Percentiles rank a stretch among this genome's conserved stretches.
These are phyloP conservation scores for Tuber borchii DNA, from an alignment of 495 filamentous ascomycete genomes.

Conservation along the genomic window DNA sequence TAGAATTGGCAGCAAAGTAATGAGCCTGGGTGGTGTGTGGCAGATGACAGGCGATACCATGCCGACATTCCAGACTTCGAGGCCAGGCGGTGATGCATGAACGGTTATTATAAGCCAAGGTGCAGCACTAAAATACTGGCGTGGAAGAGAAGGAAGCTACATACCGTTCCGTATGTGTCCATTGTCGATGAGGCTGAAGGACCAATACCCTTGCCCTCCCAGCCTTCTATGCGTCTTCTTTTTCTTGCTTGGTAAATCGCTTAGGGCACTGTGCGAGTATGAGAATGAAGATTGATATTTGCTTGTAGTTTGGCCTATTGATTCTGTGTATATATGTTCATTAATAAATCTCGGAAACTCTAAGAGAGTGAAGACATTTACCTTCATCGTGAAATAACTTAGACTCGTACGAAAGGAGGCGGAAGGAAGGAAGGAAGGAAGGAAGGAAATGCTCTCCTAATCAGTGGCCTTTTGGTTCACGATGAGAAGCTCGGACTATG, in stretches of 20 bases:
- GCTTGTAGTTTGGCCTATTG: neutral
- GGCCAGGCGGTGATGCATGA: neutral
- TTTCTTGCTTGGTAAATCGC: neutral
- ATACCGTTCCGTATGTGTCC: neutral
- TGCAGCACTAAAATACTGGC: neutral
- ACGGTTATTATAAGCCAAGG: neutral
- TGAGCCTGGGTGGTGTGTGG: neutral
- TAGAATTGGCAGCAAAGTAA: neutral
- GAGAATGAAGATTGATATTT: neutral
- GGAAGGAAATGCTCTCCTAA: neutral
- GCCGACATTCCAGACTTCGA: neutral
- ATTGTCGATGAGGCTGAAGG: neutral
- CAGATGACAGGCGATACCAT: neutral
- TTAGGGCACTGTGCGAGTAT: neutral
- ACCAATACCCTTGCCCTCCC: neutral
- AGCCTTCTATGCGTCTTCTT: neutral
- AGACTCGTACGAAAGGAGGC: neutral
- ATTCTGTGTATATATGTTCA: neutral
- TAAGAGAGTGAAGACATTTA: neutral
- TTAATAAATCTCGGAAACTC: neutral
- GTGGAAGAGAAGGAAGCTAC: neutral
- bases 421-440: too few relatives aligned
- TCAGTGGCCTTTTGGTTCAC: neutral
- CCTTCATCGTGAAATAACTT: neutral
- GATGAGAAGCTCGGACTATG: neutral